Evolutionary conservation across 495 filamentous ascomycete genomes (phyloP), one percentile per base, ranked within the genome.

Genomic region (Podospora pseudoanserina): DNA sequence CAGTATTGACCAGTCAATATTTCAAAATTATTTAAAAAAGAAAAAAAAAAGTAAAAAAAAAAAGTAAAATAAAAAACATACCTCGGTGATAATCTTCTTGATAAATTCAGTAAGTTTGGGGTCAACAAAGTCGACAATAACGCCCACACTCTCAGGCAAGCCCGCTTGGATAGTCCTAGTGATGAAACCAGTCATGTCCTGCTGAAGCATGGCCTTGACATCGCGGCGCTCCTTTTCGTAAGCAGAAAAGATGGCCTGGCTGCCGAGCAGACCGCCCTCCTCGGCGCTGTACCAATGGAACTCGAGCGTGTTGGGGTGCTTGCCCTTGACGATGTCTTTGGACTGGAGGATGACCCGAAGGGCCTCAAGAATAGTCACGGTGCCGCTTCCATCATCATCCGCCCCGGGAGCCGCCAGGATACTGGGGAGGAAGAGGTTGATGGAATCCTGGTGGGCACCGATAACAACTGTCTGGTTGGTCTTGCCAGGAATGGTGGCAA

Each of bases 251-350:
- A 99, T 89, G 39, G 91, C 92, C 77, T 96, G 93, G 89, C 30
- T 93, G 85, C 92, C 92, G 5, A 98, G 86, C 65, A 99, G 86
- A 44, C 95, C 95, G 60, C 92, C 94, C 77, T 97, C 96, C 78
- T 99, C 95, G 2, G 95, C 95, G 34, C 89, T 91, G 82, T 97
- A 99, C 94, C 94, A 99, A 79, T 97, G 94, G 78, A 99, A 99
- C 80, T 99, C 95, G 71, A 99, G 79, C 0, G 95, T 99, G 79
- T 98, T 98, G 59, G 84, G 75, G 30, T 82, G 84, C 62, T 86
- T 82, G 67, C 89, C 89, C 16, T 79, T 76, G 65, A 83, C 68
- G 63, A 86, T 77, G 26, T 80, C 80, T 53, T 81, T 64, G 9
- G 82, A 83, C 60, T 79, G 79, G 23, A 90, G 80, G 2, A 91